These are phyloP conservation scores for Cryphonectria japonica DNA, from an alignment of 2,329 filamentous ascomycete genomes.

Conservation along the genomic window DNA sequence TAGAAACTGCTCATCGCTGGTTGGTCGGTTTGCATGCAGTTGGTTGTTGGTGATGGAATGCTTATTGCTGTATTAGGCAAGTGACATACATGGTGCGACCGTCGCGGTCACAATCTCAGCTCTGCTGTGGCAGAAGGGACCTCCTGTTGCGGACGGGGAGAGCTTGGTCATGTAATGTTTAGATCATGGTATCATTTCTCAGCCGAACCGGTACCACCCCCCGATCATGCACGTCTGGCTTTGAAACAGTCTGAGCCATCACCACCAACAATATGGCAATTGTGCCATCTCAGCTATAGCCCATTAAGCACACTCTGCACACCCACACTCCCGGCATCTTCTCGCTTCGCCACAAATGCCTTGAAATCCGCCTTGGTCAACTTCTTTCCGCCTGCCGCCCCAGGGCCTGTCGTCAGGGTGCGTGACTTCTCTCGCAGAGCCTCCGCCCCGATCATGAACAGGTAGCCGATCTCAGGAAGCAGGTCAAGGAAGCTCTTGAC, in stretches of 20 bases:
- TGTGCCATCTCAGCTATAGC: slow-evolving; percentile 43
- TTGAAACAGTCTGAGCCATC: too few species aligned
- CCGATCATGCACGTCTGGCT: not conserved
- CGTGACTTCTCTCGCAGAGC: slow-evolving; percentile 73
- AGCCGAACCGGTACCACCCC: slow-evolving; percentile 1
- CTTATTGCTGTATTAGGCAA: not conserved
- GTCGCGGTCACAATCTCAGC: not conserved
- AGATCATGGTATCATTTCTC: slow-evolving; percentile 30
- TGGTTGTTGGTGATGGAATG: not conserved
- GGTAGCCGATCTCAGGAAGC: slow-evolving; percentile 87
- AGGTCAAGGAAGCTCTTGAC: slow-evolving; percentile 76
- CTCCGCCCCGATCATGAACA: slow-evolving; percentile 91
- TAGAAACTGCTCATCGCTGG: not conserved
- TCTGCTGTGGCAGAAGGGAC: not conserved
- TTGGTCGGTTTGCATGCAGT: not conserved
- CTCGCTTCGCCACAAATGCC: slow-evolving; percentile 81
- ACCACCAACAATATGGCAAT: not conserved
- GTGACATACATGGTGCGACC: not conserved
- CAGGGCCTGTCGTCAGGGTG: slow-evolving; percentile 52
- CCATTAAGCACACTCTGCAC: slow-evolving; percentile 81
- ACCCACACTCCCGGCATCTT: slow-evolving; percentile 79
- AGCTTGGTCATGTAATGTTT: not conserved
- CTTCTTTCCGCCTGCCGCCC: slow-evolving; percentile 52
- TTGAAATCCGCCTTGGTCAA: slow-evolving; percentile 73
- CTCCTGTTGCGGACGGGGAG: not conserved